Evolutionary conservation across 371 early-diverging fungal genomes (phyloP), one percentile per base, ranked within the genome.

Genomic region (Actinomortierella wolfii): DNA sequence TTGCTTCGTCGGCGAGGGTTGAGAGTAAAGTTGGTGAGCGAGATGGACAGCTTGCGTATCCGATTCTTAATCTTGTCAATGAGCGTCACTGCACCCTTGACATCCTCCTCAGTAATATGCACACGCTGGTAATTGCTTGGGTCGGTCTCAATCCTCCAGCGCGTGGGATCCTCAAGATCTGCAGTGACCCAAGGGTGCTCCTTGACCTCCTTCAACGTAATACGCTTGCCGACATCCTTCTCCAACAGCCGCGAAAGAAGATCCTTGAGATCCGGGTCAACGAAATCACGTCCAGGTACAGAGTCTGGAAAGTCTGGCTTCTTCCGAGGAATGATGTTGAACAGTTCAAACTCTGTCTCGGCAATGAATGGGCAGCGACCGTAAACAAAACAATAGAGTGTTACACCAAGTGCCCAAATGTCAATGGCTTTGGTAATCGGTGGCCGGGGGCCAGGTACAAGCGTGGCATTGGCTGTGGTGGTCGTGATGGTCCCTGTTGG

Each of bases 381-480:
- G 80, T 89, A 97, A 18, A 97, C 82, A 54, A 99, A 85, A 61
- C 98, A 98, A 76, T 95, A 99, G 17, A 99, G 83, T 2, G 99
- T 97, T n/a, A 99, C 98, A 1, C 99, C 99, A 57, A 98, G 81
- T 18, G 99, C 97, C 99, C 99, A 99, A 3, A 99, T 86, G 79
- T 99, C 99, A 42, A 99, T 96, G 8, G 92, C 91, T 49, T 89
- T 89, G 9, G 94, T 91, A 21, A 92, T 91, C 5, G 81, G 83
- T 25, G 83, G 84, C 26, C 79, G 67, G 34, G 67, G 58, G 28
- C 55, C 21, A 34, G 34, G 34, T 11, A 34, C 34, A 34, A 6
- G 34, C 11, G 34, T 34, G 11, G 34, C 34, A 11, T 4, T 11
- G 34, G 34, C 34, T 11, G 34, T 34, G 8, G 42, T 17, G 20